These are phyloP conservation scores for Yamadazyma epiphylla DNA, from an alignment of 1,139 yeast genomes.

Conservation along the genomic window DNA sequence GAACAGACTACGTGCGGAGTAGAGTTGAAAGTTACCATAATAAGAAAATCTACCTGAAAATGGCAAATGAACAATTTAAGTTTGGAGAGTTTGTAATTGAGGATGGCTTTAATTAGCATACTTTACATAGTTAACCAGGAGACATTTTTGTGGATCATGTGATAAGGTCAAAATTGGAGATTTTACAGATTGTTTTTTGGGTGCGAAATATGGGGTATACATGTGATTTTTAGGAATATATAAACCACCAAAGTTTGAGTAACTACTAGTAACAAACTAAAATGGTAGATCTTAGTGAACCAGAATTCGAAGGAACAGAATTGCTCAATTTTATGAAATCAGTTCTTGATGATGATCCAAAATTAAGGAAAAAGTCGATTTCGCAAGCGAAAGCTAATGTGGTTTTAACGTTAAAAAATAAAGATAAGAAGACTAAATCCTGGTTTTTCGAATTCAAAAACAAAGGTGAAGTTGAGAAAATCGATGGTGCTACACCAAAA, in stretches of 20 bases:
- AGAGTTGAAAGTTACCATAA: constrained; percentile 27
- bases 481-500: constrained; percentile 18
- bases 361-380: constrained; percentile 16
- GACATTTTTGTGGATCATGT: no score
- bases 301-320: constrained; percentile 22
- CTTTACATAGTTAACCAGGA: no score
- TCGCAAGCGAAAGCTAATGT: constrained; percentile 18
- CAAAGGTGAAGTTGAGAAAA: constrained; percentile 16
- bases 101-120: constrained; percentile 27
- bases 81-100: constrained; percentile 24
- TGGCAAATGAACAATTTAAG: constrained; percentile 19
- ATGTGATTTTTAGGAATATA: no score
- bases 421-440: constrained; percentile 17
- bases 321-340: constrained; percentile 20
- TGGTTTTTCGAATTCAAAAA: constrained; percentile 21
- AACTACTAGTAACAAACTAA: no score
- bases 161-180: no score
- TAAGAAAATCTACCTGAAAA: constrained; percentile 18
- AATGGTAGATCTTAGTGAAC: constrained; percentile 18
- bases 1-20: constrained; percentile 27
- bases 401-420: constrained; percentile 17
- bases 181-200: no score
- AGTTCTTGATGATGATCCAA: constrained; percentile 19
- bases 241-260: no score
- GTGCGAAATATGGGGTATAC: no score